These are phyloP conservation scores for Hypoxylon sp. DNA, from an alignment of 2,329 filamentous ascomycete genomes.

Conservation along the genomic window DNA sequence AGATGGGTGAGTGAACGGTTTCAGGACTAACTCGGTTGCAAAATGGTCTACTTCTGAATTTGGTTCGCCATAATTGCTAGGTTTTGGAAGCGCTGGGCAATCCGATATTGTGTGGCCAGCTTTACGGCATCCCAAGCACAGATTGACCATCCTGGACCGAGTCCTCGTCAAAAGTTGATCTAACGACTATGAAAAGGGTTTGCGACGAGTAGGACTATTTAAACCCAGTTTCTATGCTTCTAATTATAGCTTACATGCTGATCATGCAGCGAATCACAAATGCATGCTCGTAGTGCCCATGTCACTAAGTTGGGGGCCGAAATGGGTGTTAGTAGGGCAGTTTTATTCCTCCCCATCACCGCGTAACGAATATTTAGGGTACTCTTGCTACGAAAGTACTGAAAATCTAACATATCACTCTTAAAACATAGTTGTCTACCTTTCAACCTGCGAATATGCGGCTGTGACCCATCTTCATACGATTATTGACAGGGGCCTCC, in stretches of 20 bases:
- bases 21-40: not conserved
- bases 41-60: slow-evolving; percentile 1
- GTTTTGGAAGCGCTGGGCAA: not conserved
- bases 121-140: slow-evolving; percentile 12
- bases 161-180: not conserved
- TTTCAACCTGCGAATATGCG: not conserved
- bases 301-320: not conserved
- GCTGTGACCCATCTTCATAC: not conserved
- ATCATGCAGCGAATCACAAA: not conserved
- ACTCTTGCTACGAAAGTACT: not conserved
- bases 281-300: not conserved
- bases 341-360: not conserved
- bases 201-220: not conserved
- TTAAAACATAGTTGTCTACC: not conserved
- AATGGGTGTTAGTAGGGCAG: not conserved
- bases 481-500: too few relatives aligned
- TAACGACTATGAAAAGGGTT: not conserved
- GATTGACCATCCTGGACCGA: not conserved
- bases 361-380: not conserved
- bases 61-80: not conserved
- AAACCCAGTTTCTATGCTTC: not conserved
- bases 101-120: slow-evolving; percentile 1
- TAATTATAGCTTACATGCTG: not conserved
- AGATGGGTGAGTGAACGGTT: not conserved
- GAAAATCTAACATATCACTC: not conserved